Base-by-base conservation (phyloP, 2,329 filamentous ascomycete genomes). In the Fusarium cyanostomum region DNA sequence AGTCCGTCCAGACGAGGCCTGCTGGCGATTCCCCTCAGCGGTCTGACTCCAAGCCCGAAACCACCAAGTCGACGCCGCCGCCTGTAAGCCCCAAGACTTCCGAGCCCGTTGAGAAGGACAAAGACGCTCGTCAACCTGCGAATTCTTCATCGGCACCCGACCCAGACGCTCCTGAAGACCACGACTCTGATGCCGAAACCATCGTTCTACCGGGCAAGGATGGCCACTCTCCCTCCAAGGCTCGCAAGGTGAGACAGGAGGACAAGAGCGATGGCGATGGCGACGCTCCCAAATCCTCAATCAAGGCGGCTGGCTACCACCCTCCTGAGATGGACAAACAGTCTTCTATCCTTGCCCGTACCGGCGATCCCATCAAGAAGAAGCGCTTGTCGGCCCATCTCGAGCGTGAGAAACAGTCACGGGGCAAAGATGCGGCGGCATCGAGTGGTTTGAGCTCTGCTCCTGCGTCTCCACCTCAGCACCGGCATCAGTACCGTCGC, bases 111-210 rank as follows among this genome's bases (percentile, higher is more conserved):
- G 56, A 56, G 18, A 66, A 69, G 45, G 55, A 64, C 34, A 73
- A 59, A 60, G 71, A 70, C 27, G 52, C 73, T 26, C 69, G 71
- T n/a, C 66, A 75, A 10, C 71, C 71, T 52, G 77, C 73, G 56
- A 77, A 79, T 27, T 39, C 64, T 21, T 64, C 64, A 13, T 52
- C 62, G 16, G 67, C 56, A 24, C 24, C 65, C 48, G 71, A 76
- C 16, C 71, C 75, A 48, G 80, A 84, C 53, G 74, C 69, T 52
- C 74, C 73, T 18, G 78, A 78, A 56, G 87, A 88, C 57, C 86
- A 83, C 70, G 87, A 89, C 68, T 91, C 89, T 2, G 89, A 91
- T 71, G 88, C 89, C 44, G 89, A 91, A 77, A 91, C 89, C 12
- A 89, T 91, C 61, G 88, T 91, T 31, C 75, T 90, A 30, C 83